Evolutionary conservation across 768 basidiomycete genomes (phyloP).

Genomic region (Termitomyces sp.): DNA sequence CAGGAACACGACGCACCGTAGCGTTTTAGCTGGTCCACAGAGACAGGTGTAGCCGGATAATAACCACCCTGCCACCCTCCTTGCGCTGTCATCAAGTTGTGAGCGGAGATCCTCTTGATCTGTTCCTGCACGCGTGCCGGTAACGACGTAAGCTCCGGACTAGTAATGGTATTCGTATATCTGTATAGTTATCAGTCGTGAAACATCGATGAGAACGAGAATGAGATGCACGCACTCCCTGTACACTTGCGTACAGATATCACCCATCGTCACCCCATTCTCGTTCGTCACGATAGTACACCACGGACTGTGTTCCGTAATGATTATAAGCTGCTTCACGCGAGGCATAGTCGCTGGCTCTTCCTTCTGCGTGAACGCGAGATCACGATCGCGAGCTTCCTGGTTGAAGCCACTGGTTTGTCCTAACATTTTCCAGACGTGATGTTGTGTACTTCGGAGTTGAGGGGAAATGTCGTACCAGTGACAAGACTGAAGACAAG

Average conservation of each 20-base stretch:
- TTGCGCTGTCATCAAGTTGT: constrained; percentile 21
- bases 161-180: constrained; percentile 63
- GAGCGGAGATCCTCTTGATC: constrained; percentile 54
- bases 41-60: constrained; percentile 45
- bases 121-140: constrained; percentile 66
- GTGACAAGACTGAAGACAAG: constrained; percentile 69
- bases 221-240: constrained; percentile 54
- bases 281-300: constrained; percentile 71
- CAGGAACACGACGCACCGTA: constrained; percentile 44
- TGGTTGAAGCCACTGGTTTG: constrained; percentile 58
- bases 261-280: constrained; percentile 67
- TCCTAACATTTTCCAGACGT: constrained; percentile 29
- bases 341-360: constrained; percentile 71
- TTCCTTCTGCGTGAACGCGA: constrained; percentile 47
- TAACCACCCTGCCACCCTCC: constrained; percentile 30
- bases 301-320: constrained; percentile 66
- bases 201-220: neutral
- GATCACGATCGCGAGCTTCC: constrained; percentile 52
- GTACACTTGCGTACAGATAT: constrained; percentile 68
- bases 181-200: constrained; percentile 27
- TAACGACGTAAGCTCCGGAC: constrained; percentile 56
- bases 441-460: neutral
- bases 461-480: constrained; percentile 33
- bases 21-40: constrained; percentile 38
- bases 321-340: constrained; percentile 51